Base-by-base conservation (phyloP, 2,329 filamentous ascomycete genomes). In the Domatiomyces catenatus region DNA sequence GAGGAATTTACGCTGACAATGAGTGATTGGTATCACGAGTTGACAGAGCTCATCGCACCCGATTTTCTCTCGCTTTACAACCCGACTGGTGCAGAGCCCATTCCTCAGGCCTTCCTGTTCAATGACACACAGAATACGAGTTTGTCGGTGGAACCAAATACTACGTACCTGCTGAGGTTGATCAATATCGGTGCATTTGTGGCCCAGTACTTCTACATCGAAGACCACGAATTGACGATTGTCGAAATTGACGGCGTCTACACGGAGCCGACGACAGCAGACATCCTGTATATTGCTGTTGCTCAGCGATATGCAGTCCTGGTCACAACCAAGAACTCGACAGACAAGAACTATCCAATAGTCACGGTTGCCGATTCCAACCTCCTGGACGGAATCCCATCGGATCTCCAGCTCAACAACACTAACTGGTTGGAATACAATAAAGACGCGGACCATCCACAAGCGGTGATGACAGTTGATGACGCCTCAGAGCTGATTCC, bases 131-230 rank as follows among this genome's bases (percentile, higher is more conserved):
- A 75, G 54, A 75, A 81, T 52, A 64, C 77, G 4, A 75, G 66
- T 1, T 61, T 86, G 6, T 52, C 70, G 0, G 75, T 88, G 7
- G 60, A 81, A 55, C 76, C 83, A 0, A 75, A 77, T 1, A 84
- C 77, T 55, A 88, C 81, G 0, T 89, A 89, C 52, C 67, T 86
- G n/a, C 72, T 90, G 59, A 80, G 81, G 24, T 67, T 88, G 57
- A 72, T 86, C 61, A 89, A 88, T 58, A 80, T 86, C 12, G 83
- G 80, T 15, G 83, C 83, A 8, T 88, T 89, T 64, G 71, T 70
- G 1, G 67, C 64, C 19, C 73, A 75, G 55, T 72, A 72, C 52
- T 66, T 76, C 52, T 71, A 66, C 47, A 66, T 74, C 46, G 67
- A 69, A 54, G 65, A 61, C 10, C 66, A 68, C 53, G 59, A 62